Percentiles rank a stretch among this genome's conserved stretches.
Evolutionary conservation across 192 early-diverging fungal genomes (phyloP).

Genomic region (Mortierella alpina): DNA sequence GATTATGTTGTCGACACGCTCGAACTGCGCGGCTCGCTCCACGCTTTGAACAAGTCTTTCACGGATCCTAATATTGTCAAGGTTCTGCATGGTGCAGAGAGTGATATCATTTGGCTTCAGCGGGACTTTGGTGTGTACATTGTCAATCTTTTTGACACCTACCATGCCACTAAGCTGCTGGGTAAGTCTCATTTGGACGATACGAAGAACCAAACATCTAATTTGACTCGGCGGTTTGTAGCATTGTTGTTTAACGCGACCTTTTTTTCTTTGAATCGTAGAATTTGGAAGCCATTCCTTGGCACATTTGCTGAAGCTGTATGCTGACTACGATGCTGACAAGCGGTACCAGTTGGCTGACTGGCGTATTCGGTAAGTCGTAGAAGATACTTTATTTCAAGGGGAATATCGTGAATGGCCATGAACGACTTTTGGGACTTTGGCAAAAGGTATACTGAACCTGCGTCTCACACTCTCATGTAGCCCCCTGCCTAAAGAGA

Average conservation of each 20-base stretch:
- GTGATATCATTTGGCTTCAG: slow-evolving; percentile 97
- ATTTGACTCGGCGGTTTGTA: neutral
- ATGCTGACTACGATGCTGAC: slow-evolving; percentile 85
- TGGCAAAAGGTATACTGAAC: too few relatives aligned
- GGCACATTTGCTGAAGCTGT: slow-evolving; percentile 82
- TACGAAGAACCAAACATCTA: neutral
- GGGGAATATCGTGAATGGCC: neutral
- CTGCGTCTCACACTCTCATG: neutral
- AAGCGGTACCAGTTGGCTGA: slow-evolving; percentile 97
- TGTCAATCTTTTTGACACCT: slow-evolving; percentile 97
- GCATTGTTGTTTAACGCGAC: neutral
- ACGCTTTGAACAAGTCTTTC: slow-evolving; percentile 85
- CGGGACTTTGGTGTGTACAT: slow-evolving; percentile 97
- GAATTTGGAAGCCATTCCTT: slow-evolving; percentile 83
- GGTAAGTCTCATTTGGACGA: slow-evolving; percentile 27
- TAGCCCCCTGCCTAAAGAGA: slow-evolving; percentile 92
- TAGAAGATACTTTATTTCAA: neutral
- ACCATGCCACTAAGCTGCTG: slow-evolving; percentile 90
- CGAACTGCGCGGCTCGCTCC: slow-evolving; percentile 76
- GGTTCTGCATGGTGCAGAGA: slow-evolving; percentile 95
- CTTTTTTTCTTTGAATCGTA: neutral
- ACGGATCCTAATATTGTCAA: slow-evolving; percentile 91
- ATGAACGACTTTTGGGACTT: too few relatives aligned
- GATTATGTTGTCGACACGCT: slow-evolving; percentile 95
- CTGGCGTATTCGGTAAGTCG: slow-evolving; percentile 88